Evolutionary conservation across 805 yeast genomes (phyloP), one percentile per base, ranked within the genome.

Genomic region (Wilhelminamyces savonicus): DNA sequence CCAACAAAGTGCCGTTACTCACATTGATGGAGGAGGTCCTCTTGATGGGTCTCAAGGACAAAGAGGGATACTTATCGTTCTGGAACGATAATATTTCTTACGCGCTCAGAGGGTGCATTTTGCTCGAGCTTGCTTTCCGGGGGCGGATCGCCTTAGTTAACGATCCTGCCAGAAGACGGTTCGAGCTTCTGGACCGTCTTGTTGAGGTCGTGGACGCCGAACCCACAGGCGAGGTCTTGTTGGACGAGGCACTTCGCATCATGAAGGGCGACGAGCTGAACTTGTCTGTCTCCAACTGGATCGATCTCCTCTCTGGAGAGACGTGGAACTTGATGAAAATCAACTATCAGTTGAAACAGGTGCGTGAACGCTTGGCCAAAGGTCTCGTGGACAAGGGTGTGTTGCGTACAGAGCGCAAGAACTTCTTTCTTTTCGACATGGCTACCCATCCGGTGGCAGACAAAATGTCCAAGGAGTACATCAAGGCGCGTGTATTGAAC

Each of bases 71-170:
- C 56, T 67, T 92, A 26, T 86, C 96, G 17, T 92, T 92, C 60
- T 92, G 98, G 98, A 92, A 92, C 54, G 98, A 92, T 59, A 88
- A 86, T 58, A 88, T 92, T 31, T 86, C 97, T 15, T 92, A 92
- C 61, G 95, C 97, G 2, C 69, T 92, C 36, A 77, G 98, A 47
- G 98, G 98, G 9, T 82, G 96, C 54, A 90, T 92, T 36, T 50
- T 92, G 31, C 71, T 92, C 53, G 98, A 92, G 58, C 70, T 92
- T 57, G 95, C 97, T 3, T 75, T 92, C 48, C 75, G 97, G 44
- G 88, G 87, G 35, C 83, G 84, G 50, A 85, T 92, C 47, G 71
- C 87, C 31, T 76, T 92, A 66, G 82, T 87, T 28, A 85, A 85
- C 50, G 98, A 92, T 53, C 87, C 97, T 2, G 85, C 90, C 9